Evolutionary conservation across 495 filamentous ascomycete genomes (phyloP).

Genomic region (Penicillium bialowiezense): DNA sequence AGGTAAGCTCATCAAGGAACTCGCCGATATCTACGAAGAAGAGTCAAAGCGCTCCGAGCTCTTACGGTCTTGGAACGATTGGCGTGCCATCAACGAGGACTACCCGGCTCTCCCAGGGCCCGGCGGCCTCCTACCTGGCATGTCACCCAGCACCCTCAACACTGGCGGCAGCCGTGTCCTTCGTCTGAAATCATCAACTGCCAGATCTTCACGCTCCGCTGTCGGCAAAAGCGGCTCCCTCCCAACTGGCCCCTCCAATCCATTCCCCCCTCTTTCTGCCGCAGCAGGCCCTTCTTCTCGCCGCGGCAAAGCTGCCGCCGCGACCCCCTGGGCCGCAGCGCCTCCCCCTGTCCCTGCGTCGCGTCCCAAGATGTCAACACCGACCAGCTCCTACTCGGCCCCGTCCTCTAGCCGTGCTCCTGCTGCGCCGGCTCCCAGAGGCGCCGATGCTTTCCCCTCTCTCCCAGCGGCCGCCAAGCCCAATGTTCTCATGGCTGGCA

Average conservation of each 20-base stretch:
- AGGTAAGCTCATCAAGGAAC: slow-evolving; percentile 86
- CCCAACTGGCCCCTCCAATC: slow-evolving; percentile 34
- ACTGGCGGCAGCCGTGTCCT: slow-evolving; percentile 56
- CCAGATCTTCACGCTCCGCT: slow-evolving; percentile 64
- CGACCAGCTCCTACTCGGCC: slow-evolving; percentile 11
- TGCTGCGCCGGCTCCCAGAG: background rate
- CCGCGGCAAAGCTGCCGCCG: slow-evolving; percentile 22
- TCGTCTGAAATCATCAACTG: slow-evolving; percentile 74
- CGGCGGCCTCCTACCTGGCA: slow-evolving; percentile 55
- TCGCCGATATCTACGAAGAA: slow-evolving; percentile 91
- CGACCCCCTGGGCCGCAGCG: slow-evolving; percentile 51
- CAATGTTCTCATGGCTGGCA: slow-evolving; percentile 74
- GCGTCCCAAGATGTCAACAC: slow-evolving; percentile 21
- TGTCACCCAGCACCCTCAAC: slow-evolving; percentile 39
- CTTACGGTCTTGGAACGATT: slow-evolving; percentile 84
- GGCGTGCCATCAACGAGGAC: slow-evolving; percentile 93
- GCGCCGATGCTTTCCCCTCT: slow-evolving; percentile 66
- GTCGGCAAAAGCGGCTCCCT: slow-evolving; percentile 45
- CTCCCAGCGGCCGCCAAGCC: slow-evolving; percentile 77
- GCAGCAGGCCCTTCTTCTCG: slow-evolving; percentile 36
- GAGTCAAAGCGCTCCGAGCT: slow-evolving; percentile 66
- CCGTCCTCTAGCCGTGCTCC: slow-evolving; percentile 16
- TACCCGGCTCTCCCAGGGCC: slow-evolving; percentile 84
- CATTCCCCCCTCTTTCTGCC: slow-evolving; percentile 48
- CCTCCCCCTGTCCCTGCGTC: slow-evolving; percentile 28